These are phyloP conservation scores for Alternaria dauci DNA, from an alignment of 2,329 filamentous ascomycete genomes.

Conservation along the genomic window DNA sequence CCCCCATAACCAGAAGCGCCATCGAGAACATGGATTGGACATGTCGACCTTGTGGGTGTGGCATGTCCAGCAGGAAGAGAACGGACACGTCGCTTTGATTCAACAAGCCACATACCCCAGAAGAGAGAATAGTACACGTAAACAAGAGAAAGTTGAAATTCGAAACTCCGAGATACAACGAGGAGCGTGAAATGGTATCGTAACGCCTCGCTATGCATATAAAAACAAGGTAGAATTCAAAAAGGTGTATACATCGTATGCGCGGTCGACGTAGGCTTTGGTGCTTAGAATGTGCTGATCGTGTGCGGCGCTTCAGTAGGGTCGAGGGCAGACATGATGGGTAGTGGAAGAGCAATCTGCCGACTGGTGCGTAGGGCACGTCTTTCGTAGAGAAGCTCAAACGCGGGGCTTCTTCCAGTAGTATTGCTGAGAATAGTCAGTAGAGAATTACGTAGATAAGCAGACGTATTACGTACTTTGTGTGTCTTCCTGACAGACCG, in stretches of 20 bases:
- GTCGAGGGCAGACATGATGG: not conserved
- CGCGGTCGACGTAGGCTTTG: not conserved
- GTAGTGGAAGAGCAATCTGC: not conserved
- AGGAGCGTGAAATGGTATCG: conserved; percentile 40
- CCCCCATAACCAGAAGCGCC: not conserved
- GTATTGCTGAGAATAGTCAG: conserved; percentile 66
- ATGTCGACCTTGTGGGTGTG: not conserved
- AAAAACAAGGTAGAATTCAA: conserved; percentile 16
- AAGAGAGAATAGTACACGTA: not conserved
- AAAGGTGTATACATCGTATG: not conserved
- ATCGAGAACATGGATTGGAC: not conserved
- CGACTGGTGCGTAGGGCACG: not conserved
- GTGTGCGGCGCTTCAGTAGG: not conserved
- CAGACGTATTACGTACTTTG: conserved; percentile 71
- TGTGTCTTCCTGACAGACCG: conserved; percentile 93
- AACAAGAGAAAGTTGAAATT: conserved; percentile 22
- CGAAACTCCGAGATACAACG: conserved; percentile 17
- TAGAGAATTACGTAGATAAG: not conserved
- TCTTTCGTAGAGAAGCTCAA: conserved; percentile 19
- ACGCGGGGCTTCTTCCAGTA: conserved; percentile 71
- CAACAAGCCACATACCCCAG: not conserved
- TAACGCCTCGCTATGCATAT: conserved; percentile 52
- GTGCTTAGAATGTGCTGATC: not conserved
- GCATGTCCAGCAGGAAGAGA: not conserved
- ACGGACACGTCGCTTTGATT: not conserved